Evolutionary conservation across 495 filamentous ascomycete genomes (phyloP).

Genomic region (Penicillium dipodomyicola): DNA sequence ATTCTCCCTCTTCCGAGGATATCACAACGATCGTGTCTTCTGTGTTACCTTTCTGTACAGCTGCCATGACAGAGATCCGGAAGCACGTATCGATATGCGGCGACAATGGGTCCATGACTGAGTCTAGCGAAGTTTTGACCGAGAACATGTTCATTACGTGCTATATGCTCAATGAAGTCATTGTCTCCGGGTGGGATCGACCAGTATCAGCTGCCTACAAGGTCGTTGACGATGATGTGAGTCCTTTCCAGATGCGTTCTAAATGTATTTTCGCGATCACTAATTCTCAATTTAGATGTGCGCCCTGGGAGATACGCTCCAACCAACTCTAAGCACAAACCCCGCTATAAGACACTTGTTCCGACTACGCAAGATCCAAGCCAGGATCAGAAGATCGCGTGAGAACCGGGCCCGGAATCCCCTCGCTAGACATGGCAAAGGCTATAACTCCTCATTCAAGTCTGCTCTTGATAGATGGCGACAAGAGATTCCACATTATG

Average conservation of each 20-base stretch:
- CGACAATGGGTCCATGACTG: conserved; percentile 11
- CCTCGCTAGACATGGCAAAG: conserved; percentile 15
- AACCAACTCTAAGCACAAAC: conserved; percentile 21
- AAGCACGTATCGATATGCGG: conserved; percentile 19
- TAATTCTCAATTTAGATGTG: conserved; percentile 23
- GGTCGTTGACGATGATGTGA: conserved; percentile 35
- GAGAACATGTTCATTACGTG: conserved; percentile 38
- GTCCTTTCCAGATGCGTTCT: background rate
- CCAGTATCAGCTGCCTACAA: conserved; percentile 30
- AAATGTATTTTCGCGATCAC: background rate
- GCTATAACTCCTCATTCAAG: conserved; percentile 24
- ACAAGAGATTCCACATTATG: conserved; percentile 35
- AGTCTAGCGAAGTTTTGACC: conserved; percentile 20
- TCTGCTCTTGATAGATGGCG: conserved; percentile 31
- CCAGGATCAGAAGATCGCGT: conserved; percentile 29
- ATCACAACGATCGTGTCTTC: conserved; percentile 32
- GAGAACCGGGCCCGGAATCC: conserved; percentile 17
- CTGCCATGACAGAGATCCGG: conserved; percentile 31
- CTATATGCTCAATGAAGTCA: conserved; percentile 38
- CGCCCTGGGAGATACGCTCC: conserved; percentile 28
- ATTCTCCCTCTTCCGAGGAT: conserved; percentile 36
- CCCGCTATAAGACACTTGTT: conserved; percentile 32
- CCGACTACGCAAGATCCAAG: conserved; percentile 34
- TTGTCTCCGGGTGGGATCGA: conserved; percentile 34
- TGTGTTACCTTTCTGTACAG: conserved; percentile 34